Evolutionary conservation across 352 stramenopile genomes (phyloP).

Genomic region (Pythium pyrilobum): DNA sequence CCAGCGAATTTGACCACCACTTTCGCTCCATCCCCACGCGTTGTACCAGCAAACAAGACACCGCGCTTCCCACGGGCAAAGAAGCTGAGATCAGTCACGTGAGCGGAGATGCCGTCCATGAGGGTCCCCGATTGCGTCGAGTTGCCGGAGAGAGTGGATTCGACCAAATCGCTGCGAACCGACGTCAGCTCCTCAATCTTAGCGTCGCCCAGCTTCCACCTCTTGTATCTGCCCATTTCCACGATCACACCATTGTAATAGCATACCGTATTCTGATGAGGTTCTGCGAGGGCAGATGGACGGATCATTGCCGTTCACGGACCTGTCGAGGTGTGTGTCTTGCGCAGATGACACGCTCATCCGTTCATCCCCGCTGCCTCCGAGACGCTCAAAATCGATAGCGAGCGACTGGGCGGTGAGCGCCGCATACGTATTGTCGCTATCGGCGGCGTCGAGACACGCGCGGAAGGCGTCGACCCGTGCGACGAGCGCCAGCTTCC

Average conservation of each 20-base stretch:
- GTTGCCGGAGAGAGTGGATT: too few relatives aligned
- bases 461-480: slow-evolving; percentile 7
- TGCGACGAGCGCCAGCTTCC: slow-evolving; percentile 16
- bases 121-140: background rate
- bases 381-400: background rate
- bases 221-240: slow-evolving; percentile 46
- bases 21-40: slow-evolving; percentile 3
- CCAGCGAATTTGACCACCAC: slow-evolving; percentile 53
- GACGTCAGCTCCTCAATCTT: slow-evolving; percentile 54
- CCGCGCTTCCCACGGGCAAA: slow-evolving; percentile 65
- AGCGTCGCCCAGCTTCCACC: slow-evolving; percentile 52
- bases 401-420: background rate
- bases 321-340: slow-evolving; percentile 45
- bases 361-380: background rate
- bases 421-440: background rate
- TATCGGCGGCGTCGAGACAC: slow-evolving; percentile 8
- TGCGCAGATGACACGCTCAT: background rate
- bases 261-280: too few relatives aligned
- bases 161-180: slow-evolving; percentile 3
- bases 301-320: background rate
- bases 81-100: slow-evolving; percentile 37
- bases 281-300: too few relatives aligned
- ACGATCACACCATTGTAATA: too few relatives aligned
- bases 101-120: slow-evolving; percentile 18
- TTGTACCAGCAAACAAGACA: slow-evolving; percentile 44